These are phyloP conservation scores for Eutrema yunnanense DNA, from an alignment of 345 rosid species.

Conservation along the genomic window DNA sequence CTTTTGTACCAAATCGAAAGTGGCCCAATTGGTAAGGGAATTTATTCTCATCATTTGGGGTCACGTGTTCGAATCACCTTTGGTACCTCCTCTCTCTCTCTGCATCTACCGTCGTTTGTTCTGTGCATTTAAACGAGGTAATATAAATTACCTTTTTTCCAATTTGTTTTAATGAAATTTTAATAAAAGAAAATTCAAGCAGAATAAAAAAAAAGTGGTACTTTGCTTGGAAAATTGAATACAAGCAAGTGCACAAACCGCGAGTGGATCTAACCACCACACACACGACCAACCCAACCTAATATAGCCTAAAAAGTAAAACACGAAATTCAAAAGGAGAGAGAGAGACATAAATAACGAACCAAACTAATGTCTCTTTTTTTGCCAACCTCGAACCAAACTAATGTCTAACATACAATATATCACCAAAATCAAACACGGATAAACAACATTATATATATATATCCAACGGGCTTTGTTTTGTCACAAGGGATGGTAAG, in stretches of 20 bases:
- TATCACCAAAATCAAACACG: constrained; percentile 13
- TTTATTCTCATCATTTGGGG: background rate
- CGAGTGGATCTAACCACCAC: background rate
- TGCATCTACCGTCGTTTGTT: too few species aligned
- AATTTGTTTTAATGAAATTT: background rate
- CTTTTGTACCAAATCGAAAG: background rate
- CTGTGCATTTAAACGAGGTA: background rate
- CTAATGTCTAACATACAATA: constrained; percentile 13
- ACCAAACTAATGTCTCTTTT: too few species aligned
- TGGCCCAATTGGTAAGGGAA: background rate
- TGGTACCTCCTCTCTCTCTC: background rate
- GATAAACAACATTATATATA: background rate
- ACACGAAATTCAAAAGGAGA: too few species aligned
- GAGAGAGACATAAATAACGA: too few species aligned
- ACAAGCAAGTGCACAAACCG: background rate
- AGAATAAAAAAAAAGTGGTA: background rate
- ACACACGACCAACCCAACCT: background rate
- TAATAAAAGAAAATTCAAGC: background rate
- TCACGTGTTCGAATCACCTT: background rate
- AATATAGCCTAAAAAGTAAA: too few species aligned
- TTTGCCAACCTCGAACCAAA: background rate
- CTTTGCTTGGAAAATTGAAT: background rate
- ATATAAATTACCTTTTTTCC: background rate
- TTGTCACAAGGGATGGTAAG: constrained; percentile 85
- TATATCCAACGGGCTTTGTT: constrained; percentile 22